phyloP scores from a whole-genome alignment of 2,329 filamentous ascomycete species.

The Piedraia hortae region DNA sequence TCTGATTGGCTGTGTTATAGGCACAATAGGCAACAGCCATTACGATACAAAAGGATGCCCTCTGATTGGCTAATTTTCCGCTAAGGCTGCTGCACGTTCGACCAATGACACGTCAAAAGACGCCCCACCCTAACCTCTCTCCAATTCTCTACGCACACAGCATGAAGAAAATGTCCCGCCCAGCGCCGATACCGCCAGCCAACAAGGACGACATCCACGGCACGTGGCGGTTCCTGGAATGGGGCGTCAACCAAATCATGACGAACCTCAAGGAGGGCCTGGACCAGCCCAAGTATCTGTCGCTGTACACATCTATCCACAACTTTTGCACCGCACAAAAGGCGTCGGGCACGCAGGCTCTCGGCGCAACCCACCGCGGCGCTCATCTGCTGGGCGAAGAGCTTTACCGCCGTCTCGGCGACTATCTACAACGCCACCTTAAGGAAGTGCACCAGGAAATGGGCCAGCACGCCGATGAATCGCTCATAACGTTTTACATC shows the following conservation, averaged over 20 bases:
- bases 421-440: slow-evolving; percentile 60
- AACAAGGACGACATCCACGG: slow-evolving; percentile 14
- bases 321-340: slow-evolving; percentile 99
- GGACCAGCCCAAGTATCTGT: slow-evolving; percentile 94
- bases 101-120: not conserved
- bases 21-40: too few species aligned
- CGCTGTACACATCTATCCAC: slow-evolving; percentile 87
- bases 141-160: too few species aligned
- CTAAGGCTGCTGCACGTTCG: too few species aligned
- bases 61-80: too few species aligned
- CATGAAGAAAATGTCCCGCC: slow-evolving; percentile 8
- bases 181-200: slow-evolving; percentile 9
- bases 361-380: slow-evolving; percentile 37
- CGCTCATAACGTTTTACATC: slow-evolving; percentile 77
- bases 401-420: slow-evolving; percentile 70
- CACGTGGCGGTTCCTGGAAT: slow-evolving; percentile 61
- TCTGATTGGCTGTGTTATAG: too few species aligned
- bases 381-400: slow-evolving; percentile 90
- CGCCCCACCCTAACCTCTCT: not conserved
- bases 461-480: slow-evolving; percentile 62
- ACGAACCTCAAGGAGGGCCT: slow-evolving; percentile 70
- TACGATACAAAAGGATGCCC: too few species aligned
- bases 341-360: slow-evolving; percentile 32
- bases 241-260: slow-evolving; percentile 82
- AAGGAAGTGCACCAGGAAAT: slow-evolving; percentile 42